These are phyloP conservation scores for Trichoderma reesei DNA, from an alignment of 495 filamentous ascomycete species.

Conservation along the genomic window DNA sequence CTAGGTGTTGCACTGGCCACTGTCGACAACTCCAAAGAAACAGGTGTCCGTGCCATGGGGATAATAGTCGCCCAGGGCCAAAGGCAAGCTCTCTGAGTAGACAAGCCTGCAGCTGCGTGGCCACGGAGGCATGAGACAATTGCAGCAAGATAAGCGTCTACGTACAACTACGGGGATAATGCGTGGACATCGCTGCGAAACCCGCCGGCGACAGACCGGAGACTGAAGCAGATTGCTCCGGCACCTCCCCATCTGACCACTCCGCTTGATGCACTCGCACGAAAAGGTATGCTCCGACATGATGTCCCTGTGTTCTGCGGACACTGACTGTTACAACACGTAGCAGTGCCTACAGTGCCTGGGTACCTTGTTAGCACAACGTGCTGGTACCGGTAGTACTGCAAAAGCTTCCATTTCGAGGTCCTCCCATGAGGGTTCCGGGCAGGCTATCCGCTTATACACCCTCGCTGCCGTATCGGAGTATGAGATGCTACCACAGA, in stretches of 20 bases:
- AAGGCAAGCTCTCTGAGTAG: neutral
- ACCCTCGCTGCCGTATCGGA: neutral
- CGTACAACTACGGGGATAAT: too few relatives aligned
- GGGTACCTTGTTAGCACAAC: too few relatives aligned
- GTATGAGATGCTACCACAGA: neutral
- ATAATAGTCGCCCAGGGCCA: neutral
- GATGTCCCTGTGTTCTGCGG: neutral
- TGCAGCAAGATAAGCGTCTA: too few relatives aligned
- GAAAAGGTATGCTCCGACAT: neutral
- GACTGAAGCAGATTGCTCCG: neutral
- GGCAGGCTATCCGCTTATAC: neutral
- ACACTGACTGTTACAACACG: neutral
- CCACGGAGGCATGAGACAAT: too few relatives aligned
- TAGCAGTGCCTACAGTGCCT: too few relatives aligned
- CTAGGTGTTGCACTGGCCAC: neutral
- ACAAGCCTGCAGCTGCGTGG: too few relatives aligned
- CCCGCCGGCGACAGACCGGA: neutral
- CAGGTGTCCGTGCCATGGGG: neutral
- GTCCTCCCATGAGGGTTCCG: neutral
- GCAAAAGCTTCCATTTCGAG: too few relatives aligned
- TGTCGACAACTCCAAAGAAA: neutral
- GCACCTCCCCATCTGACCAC: neutral
- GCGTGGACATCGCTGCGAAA: neutral
- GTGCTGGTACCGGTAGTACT: too few relatives aligned
- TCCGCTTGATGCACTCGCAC: neutral